Conservation (phyloP, 2,329 filamentous ascomycete species). For the Pestalotiopsis sp. region DNA sequence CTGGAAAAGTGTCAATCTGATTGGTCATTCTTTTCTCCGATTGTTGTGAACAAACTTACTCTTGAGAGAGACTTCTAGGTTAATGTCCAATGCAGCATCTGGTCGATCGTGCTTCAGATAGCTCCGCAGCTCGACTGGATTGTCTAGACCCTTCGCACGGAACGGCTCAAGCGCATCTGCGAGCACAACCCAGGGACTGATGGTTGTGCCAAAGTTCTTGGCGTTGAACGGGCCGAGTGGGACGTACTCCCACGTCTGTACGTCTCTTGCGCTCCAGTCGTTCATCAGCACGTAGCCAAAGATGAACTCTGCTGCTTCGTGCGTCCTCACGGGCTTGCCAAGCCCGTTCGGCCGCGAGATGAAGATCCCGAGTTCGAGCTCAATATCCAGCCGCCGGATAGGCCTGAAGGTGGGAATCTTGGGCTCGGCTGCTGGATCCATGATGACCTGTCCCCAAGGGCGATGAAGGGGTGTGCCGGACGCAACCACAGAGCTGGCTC, state of each 20-base stretch:
- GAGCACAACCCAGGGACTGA: constrained; percentile 79
- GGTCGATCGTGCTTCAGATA: constrained; percentile 61
- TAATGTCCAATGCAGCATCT: constrained; percentile 69
- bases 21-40: constrained; percentile 5
- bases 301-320: constrained; percentile 68
- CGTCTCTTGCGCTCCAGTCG: constrained; percentile 83
- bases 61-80: constrained; percentile 67
- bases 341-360: constrained; percentile 66
- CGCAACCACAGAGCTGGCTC: constrained; percentile 74
- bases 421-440: constrained; percentile 50
- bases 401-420: constrained; percentile 67
- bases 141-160: constrained; percentile 33
- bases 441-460: constrained; percentile 70
- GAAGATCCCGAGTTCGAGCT: constrained; percentile 79
- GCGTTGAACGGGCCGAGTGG: constrained; percentile 81
- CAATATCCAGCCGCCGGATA: constrained; percentile 72
- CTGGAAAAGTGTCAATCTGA: constrained; percentile 23
- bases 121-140: constrained; percentile 34
- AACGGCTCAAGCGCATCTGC: constrained; percentile 72
- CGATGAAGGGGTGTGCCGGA: constrained; percentile 74
- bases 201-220: constrained; percentile 81
- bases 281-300: constrained; percentile 85
- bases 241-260: constrained; percentile 84
- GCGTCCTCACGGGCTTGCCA: constrained; percentile 66
- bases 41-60: constrained; percentile 40